Percentiles rank a stretch among this genome's conserved stretches.
phyloP scores from a whole-genome alignment of 768 basidiomycete genomes.

The Cytidiella melzeri region DNA sequence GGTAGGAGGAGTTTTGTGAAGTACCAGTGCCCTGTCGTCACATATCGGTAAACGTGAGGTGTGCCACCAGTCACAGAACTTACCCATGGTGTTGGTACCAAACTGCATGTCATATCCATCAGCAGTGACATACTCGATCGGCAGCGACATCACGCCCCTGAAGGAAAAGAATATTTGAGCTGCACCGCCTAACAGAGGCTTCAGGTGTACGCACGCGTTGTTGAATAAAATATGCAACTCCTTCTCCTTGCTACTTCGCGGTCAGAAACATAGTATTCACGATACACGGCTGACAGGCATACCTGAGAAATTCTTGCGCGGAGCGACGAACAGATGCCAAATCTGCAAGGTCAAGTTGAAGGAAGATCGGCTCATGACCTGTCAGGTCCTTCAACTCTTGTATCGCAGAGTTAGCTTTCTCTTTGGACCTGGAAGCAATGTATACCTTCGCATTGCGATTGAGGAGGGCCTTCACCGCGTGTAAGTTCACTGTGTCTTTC shows the following conservation, averaged over 20 bases:
- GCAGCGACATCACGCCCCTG: conserved; percentile 32
- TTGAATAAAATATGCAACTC: conserved; percentile 20
- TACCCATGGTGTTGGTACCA: conserved; percentile 30
- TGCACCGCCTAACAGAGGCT: not conserved
- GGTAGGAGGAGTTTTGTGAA: conserved; percentile 34
- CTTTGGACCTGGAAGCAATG: conserved; percentile 17
- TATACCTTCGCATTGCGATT: conserved; percentile 24
- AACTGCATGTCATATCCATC: conserved; percentile 37
- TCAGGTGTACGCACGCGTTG: conserved; percentile 12
- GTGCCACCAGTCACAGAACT: not conserved
- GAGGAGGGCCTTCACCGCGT: conserved; percentile 12
- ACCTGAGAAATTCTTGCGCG: conserved; percentile 20
- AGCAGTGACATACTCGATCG: conserved; percentile 26
- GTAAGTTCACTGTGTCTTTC: not conserved
- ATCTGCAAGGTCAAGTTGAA: conserved; percentile 19
- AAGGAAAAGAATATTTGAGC: not conserved
- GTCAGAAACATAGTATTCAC: not conserved
- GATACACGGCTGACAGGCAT: not conserved
- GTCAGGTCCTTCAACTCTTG: conserved; percentile 16
- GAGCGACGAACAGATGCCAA: conserved; percentile 14
- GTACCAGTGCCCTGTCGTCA: conserved; percentile 24
- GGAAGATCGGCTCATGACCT: conserved; percentile 19
- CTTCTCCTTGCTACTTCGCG: conserved; percentile 12
- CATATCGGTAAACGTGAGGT: not conserved
- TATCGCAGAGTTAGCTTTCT: conserved; percentile 19